Evolutionary conservation across 2,329 filamentous ascomycete species (phyloP).

Genomic region (Ophiostoma piceae): DNA sequence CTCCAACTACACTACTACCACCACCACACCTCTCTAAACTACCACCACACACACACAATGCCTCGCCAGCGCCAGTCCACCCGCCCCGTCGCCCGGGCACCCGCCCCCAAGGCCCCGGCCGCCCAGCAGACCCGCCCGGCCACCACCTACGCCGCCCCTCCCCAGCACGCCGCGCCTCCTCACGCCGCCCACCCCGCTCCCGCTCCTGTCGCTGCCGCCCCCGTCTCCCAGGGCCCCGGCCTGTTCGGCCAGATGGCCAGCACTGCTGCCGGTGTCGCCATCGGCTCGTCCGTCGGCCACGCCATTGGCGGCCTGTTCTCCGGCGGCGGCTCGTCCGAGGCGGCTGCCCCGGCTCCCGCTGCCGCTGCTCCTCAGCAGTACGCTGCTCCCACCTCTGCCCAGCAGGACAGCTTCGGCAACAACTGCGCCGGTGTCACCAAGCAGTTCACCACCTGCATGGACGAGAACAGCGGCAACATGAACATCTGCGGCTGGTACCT

Average conservation of each 20-base stretch:
- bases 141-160: constrained; percentile 56
- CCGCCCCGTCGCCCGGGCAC: constrained; percentile 59
- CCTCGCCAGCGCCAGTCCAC: constrained; percentile 69
- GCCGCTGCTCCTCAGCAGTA: constrained; percentile 46
- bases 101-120: constrained; percentile 44
- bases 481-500: constrained; percentile 97
- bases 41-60: constrained; percentile 44
- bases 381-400: constrained; percentile 27
- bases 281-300: constrained; percentile 92
- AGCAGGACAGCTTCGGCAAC: constrained; percentile 52
- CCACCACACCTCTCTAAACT: background rate
- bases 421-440: constrained; percentile 76
- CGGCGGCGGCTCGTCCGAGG: constrained; percentile 64
- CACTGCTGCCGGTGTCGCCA: constrained; percentile 94
- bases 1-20: too few species aligned
- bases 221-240: constrained; percentile 63
- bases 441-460: constrained; percentile 92
- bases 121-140: constrained; percentile 62
- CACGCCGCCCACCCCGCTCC: constrained; percentile 39
- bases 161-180: constrained; percentile 32
- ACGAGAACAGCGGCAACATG: constrained; percentile 90
- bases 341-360: constrained; percentile 43
- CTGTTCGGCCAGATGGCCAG: constrained; percentile 96
- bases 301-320: constrained; percentile 85
- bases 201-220: constrained; percentile 43